Percentiles rank a stretch among this genome's conserved stretches.
These are phyloP conservation scores for Suillus decipiens DNA, from an alignment of 768 basidiomycete species.

Conservation along the genomic window DNA sequence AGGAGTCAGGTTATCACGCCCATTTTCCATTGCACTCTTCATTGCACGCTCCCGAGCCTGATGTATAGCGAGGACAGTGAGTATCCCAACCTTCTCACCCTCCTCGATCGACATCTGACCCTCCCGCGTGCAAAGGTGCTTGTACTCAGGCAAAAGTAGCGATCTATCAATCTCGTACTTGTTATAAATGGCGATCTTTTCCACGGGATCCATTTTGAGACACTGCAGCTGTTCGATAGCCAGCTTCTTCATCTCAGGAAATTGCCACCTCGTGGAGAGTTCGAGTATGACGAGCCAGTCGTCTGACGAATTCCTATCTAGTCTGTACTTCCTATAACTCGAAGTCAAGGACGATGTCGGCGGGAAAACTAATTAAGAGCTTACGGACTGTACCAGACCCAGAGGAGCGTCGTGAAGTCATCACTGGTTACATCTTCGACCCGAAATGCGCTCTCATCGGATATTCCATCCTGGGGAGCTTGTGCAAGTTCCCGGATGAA, in stretches of 20 bases:
- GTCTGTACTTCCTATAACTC: conserved; percentile 33
- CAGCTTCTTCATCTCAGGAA: conserved; percentile 48
- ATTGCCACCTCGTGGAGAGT: conserved; percentile 57
- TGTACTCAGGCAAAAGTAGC: conserved; percentile 54
- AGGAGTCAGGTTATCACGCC: conserved; percentile 25
- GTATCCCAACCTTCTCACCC: conserved; percentile 53
- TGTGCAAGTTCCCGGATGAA: conserved; percentile 30
- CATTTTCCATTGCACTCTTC: conserved; percentile 35
- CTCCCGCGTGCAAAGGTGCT: conserved; percentile 50
- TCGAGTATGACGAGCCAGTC: conserved; percentile 58
- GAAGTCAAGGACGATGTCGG: neutral
- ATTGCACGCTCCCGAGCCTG: conserved; percentile 49
- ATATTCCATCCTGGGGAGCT: conserved; percentile 1
- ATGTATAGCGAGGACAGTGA: conserved; percentile 55
- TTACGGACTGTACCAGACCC: conserved; percentile 61
- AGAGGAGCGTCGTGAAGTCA: conserved; percentile 49
- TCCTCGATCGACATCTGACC: conserved; percentile 57
- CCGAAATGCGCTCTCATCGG: conserved; percentile 10
- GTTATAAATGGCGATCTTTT: conserved; percentile 61
- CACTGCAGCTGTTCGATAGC: conserved; percentile 59
- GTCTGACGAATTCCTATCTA: conserved; percentile 48
- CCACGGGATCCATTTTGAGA: conserved; percentile 45
- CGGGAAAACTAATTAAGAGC: conserved; percentile 14
- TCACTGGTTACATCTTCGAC: conserved; percentile 29
- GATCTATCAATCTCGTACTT: conserved; percentile 48